Evolutionary conservation across 73 alveolate species (phyloP), one percentile per base, ranked within the genome.

Genomic region (Uronychia binucleata): DNA sequence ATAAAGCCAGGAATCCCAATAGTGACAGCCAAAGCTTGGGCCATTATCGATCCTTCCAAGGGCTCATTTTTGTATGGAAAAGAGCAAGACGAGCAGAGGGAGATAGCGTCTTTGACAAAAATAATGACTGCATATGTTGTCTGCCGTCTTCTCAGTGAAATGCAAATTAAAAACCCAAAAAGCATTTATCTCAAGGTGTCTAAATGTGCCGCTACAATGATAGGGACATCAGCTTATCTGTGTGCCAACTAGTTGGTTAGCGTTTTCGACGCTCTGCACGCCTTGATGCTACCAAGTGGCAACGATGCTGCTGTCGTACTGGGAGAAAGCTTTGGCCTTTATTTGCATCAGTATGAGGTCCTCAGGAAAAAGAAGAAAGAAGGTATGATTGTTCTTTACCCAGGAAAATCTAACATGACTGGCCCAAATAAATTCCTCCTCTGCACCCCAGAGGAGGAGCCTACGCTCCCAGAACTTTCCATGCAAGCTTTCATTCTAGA

Each of bases 21-120:
- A 59, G 82, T 92, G 34, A 84, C 94, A 31, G 96, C 96, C 25
- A 25, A 86, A 46, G 31, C 90, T 29, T 91, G 96, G 97, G 28
- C 88, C 0, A 77, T 89, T 25, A 59, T 34, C 59, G 97, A 89
- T 77, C 59, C 74, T 28, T 57, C 78, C n/a, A 32, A 78, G 19
- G 59, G 75, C 28, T 78, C 83, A 33, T 59, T 79, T 28, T 30
- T 92, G 1, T 33, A 78, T n/a, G 94, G 95, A 0, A 86, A 85
- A 34, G 87, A 82, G 74, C 89, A 85, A 30, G 77, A 80, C 29
- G 82, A 60, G 31, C 75, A 84, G 80, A 75, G 95, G 35, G 91
- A 89, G 58, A 85, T 89, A 25, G 95, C 95, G 8, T 89, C 95
- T 1, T 26, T 89, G 60, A 89, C 95, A 0, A 89, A 89, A 78